Evolutionary conservation across 73 alveolate genomes (phyloP).

Genomic region (Halteria grandinella): DNA sequence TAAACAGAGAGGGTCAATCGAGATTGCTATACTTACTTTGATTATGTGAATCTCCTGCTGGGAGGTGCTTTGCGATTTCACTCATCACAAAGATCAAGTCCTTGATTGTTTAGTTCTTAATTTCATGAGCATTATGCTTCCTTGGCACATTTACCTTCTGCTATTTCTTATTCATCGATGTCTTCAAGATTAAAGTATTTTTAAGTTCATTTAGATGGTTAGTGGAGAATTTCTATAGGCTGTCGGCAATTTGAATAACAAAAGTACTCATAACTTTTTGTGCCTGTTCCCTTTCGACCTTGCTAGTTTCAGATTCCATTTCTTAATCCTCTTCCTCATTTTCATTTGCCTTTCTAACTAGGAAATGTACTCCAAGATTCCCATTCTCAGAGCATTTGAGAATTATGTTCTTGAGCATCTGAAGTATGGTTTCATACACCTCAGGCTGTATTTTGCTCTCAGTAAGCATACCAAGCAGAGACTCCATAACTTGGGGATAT

Average conservation of each 20-base stretch:
- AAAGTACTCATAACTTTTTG: background rate
- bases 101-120: slow-evolving; percentile 2
- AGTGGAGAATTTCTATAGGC: background rate
- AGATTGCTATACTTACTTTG: slow-evolving; percentile 8
- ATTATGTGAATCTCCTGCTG: slow-evolving; percentile 1
- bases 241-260: background rate
- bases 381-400: too few species aligned
- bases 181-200: background rate
- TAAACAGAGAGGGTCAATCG: background rate
- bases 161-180: slow-evolving; percentile 1
- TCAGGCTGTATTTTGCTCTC: background rate
- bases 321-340: slow-evolving; percentile 17
- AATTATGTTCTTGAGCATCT: slow-evolving; percentile 15
- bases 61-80: slow-evolving; percentile 6
- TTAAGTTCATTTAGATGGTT: background rate
- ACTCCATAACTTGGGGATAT: background rate
- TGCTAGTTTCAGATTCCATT: background rate
- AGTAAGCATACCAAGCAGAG: slow-evolving; percentile 12
- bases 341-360: background rate
- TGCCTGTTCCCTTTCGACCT: slow-evolving; percentile 6
- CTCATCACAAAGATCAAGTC: slow-evolving; percentile 30
- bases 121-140: slow-evolving; percentile 7
- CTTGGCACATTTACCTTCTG: background rate
- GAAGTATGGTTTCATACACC: slow-evolving; percentile 13
- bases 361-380: too few species aligned